These are phyloP conservation scores for Sporisorium iseilematis-ciliati DNA, from an alignment of 1,284 basidiomycete genomes.

Conservation along the genomic window DNA sequence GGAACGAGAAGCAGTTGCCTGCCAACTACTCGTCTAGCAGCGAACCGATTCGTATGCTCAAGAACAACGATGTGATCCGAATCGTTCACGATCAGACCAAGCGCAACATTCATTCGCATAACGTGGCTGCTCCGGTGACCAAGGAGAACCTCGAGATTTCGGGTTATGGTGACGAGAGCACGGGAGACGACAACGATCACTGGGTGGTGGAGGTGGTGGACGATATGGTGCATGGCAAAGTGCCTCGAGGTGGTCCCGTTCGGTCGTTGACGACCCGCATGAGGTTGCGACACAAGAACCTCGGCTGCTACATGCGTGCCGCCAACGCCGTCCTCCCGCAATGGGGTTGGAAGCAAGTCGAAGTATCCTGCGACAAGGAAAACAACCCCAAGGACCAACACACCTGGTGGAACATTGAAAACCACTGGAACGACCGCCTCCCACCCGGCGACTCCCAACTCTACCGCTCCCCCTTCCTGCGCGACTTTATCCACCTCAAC, in stretches of 20 bases:
- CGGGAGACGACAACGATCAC: constrained; percentile 89
- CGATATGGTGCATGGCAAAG: constrained; percentile 74
- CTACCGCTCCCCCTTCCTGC: constrained; percentile 91
- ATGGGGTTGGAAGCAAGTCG: constrained; percentile 99
- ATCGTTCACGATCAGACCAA: constrained; percentile 84
- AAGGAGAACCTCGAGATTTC: constrained; percentile 93
- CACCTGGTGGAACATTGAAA: constrained; percentile 98
- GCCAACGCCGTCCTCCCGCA: constrained; percentile 90
- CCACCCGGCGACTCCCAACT: constrained; percentile 83
- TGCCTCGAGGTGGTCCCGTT: constrained; percentile 77
- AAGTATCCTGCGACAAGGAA: constrained; percentile 92
- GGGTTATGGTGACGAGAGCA: constrained; percentile 86
- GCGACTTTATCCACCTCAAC: constrained; percentile 98
- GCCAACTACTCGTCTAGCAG: constrained; percentile 42
- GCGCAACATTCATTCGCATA: constrained; percentile 93
- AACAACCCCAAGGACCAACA: constrained; percentile 85
- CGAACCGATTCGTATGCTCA: constrained; percentile 75
- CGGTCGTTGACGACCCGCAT: constrained; percentile 91
- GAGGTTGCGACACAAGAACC: constrained; percentile 81
- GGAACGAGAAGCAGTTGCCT: constrained; percentile 74
- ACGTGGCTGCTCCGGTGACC: constrained; percentile 85
- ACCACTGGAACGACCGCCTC: constrained; percentile 93
- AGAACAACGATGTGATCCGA: constrained; percentile 83
- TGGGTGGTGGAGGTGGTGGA: constrained; percentile 96
- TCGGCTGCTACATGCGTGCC: constrained; percentile 81